Evolutionary conservation across 441 rosid species (phyloP).

Genomic region (Gossypium aridum): DNA sequence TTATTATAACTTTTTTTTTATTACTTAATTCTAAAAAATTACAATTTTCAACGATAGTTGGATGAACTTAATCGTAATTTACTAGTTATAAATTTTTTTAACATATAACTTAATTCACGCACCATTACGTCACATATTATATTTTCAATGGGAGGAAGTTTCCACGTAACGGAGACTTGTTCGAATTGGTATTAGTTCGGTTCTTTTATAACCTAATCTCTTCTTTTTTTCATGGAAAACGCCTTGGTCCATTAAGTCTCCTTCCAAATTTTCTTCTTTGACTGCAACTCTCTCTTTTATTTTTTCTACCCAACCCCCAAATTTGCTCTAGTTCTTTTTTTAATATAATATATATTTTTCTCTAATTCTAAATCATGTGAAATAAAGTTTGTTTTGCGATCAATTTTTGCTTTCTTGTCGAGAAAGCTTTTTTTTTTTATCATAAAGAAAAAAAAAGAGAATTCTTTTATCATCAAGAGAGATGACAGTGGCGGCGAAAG

Average conservation of each 20-base stretch:
- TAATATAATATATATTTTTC: too few species aligned
- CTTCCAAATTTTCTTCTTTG: neutral
- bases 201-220: too few species aligned
- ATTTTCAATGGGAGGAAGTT: neutral
- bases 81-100: too few species aligned
- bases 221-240: too few species aligned
- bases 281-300: neutral
- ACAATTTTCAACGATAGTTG: too few species aligned
- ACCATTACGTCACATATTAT: too few species aligned
- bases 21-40: too few species aligned
- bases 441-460: neutral
- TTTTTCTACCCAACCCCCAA: neutral
- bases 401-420: neutral
- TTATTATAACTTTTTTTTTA: too few species aligned
- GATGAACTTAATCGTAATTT: too few species aligned
- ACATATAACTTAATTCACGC: too few species aligned
- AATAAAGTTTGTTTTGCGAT: neutral
- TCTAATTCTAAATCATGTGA: neutral
- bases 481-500: conserved; percentile 6
- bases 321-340: neutral
- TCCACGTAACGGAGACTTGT: neutral
- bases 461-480: neutral
- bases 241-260: too few species aligned
- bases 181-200: too few species aligned
- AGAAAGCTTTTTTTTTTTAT: neutral